Evolutionary conservation across 257 asterid species (phyloP), one percentile per base, ranked within the genome.

Genomic region (Petunia axillaris): DNA sequence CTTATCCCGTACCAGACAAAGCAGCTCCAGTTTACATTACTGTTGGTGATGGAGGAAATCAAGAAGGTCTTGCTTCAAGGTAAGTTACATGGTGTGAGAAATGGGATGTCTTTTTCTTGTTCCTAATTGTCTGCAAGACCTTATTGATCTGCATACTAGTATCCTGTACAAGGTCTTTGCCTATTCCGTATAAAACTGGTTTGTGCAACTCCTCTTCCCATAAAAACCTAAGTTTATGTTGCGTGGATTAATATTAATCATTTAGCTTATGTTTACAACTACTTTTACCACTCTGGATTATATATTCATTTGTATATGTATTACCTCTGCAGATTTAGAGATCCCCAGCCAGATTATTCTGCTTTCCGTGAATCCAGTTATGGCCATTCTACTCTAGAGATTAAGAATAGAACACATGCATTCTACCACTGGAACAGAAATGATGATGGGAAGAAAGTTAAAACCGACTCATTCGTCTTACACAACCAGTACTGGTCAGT

Each of bases 41-140:
- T 43, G 97, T 95, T 7, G 99, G 99, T 37, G 99, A 95, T 85
- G 98, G 99, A 87, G 98, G 99, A 85, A 95, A 95, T 87, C 98
- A 93, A 86, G 99, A 95, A 87, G 99, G 99, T 76, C 97, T 95
- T 46, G 99, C 99, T 80, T 80, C 68, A 81, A 95, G 85, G 99
- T 91, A 81, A 59, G 57, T 48, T 54, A 8, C 75, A 66, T 66
- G 13, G 4, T 41, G 43, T 67, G 7, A 55, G 25, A 25, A 25
- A 25, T 25, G 0, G 25, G 25, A 25, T 25, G 25, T 25, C 25
- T 25, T 25, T 25, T 25, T 25, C 25, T 25, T 25, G 25, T 25
- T 25, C 25, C 25, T 25, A 25, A 25, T 25, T 25, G 25, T 25
- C 25, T 25, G 25, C 25, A 25, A 25, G 25, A 0, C 25, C 25